Conservation (phyloP, 2,329 filamentous ascomycete species). For the Periconia digitata region DNA sequence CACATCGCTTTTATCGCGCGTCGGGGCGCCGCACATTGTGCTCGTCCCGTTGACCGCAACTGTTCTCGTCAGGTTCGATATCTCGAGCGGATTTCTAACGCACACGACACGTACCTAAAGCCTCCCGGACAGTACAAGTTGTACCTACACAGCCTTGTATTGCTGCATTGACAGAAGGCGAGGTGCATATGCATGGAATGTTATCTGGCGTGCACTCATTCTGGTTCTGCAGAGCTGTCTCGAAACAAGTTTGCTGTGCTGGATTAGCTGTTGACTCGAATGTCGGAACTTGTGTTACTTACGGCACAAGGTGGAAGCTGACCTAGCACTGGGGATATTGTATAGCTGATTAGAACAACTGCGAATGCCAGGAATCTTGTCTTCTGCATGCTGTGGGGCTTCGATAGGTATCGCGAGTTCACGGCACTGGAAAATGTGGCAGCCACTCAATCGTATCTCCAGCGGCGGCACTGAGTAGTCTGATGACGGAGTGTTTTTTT, state of each 20-base stretch:
- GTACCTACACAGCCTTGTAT: slow-evolving; percentile 14
- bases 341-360: too few species aligned
- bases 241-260: slow-evolving; percentile 13
- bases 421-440: too few species aligned
- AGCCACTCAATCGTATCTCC: too few species aligned
- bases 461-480: too few species aligned
- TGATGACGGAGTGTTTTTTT: too few species aligned
- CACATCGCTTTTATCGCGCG: slow-evolving; percentile 35
- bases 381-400: too few species aligned
- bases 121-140: slow-evolving; percentile 15
- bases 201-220: slow-evolving; percentile 9
- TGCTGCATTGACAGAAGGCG: slow-evolving; percentile 5
- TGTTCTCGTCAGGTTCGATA: slow-evolving; percentile 9
- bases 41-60: slow-evolving; percentile 42
- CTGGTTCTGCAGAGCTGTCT: slow-evolving; percentile 6
- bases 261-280: too few species aligned
- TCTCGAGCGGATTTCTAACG: not conserved
- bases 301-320: too few species aligned
- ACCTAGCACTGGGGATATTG: too few species aligned
- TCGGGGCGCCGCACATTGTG: slow-evolving; percentile 36
- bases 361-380: too few species aligned
- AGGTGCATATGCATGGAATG: slow-evolving; percentile 14
- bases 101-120: slow-evolving; percentile 4
- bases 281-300: too few species aligned
- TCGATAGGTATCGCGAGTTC: too few species aligned